These are phyloP conservation scores for Syzygium oleosum DNA, from an alignment of 345 rosid species.

Conservation along the genomic window DNA sequence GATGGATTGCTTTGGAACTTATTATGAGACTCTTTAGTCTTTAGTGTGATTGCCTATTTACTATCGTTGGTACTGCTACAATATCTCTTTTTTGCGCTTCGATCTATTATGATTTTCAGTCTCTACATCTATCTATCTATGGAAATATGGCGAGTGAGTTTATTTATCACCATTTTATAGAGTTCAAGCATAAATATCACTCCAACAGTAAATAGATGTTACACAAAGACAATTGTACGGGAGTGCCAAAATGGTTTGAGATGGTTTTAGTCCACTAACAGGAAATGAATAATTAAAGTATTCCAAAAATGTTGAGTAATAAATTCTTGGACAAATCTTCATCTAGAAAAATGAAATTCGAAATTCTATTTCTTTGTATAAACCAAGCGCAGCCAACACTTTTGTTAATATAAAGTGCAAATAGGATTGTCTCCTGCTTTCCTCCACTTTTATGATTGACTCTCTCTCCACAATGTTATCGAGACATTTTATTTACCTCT, in stretches of 20 bases:
- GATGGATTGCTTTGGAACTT: background rate
- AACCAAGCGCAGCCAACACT: background rate
- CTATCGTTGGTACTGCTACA: accelerated
- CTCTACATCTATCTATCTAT: accelerated
- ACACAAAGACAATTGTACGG: accelerated
- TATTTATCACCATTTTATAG: accelerated
- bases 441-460: background rate
- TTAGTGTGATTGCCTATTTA: background rate
- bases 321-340: background rate
- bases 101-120: background rate
- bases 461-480: background rate
- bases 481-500: accelerated
- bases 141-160: accelerated
- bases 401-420: background rate
- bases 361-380: background rate
- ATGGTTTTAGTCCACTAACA: background rate
- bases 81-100: background rate
- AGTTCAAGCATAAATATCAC: accelerated
- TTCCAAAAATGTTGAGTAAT: background rate
- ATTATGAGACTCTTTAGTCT: background rate
- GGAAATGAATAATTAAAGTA: accelerated
- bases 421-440: background rate
- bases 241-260: accelerated
- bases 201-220: accelerated
- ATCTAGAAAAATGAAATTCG: background rate